Conservation (phyloP, 164 flowering plant species). For the Umbellularia californica region DNA sequence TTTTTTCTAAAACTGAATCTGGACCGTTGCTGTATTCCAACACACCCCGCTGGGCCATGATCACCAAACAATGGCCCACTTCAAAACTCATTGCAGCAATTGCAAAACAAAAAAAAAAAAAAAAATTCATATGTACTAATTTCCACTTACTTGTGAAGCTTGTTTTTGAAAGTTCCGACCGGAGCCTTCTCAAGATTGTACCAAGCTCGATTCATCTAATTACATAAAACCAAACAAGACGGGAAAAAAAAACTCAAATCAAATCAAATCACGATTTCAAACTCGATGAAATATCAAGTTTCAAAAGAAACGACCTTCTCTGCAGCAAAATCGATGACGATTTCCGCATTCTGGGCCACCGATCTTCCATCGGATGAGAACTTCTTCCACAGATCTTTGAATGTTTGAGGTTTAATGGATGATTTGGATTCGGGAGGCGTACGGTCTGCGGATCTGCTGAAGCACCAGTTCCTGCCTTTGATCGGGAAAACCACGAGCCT, state of each 20-base stretch:
- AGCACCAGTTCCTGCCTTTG: slow-evolving; percentile 84
- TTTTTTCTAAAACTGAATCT: too few relatives aligned
- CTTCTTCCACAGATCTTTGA: slow-evolving; percentile 57
- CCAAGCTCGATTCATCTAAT: slow-evolving; percentile 88
- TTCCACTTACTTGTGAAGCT: slow-evolving; percentile 56
- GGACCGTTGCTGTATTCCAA: too few relatives aligned
- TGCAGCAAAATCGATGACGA: slow-evolving; percentile 58
- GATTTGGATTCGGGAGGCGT: slow-evolving; percentile 25
- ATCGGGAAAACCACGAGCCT: slow-evolving; percentile 79
- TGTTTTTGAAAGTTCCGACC: slow-evolving; percentile 64
- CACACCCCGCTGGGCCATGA: too few relatives aligned
- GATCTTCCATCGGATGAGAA: slow-evolving; percentile 41
- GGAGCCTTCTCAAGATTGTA: slow-evolving; percentile 70
- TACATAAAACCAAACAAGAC: background rate
- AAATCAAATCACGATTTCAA: background rate
- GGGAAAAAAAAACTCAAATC: background rate
- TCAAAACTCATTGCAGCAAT: too few relatives aligned
- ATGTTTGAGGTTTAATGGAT: slow-evolving; percentile 35
- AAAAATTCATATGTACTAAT: too few relatives aligned
- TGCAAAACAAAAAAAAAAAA: too few relatives aligned
- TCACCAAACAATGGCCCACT: too few relatives aligned
- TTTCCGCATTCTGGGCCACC: slow-evolving; percentile 48
- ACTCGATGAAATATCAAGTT: background rate
- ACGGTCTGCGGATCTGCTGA: slow-evolving; percentile 50
- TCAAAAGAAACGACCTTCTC: slow-evolving; percentile 42